Base-by-base conservation (phyloP, 495 filamentous ascomycete species). In the Hypoxylon cercidicola region DNA sequence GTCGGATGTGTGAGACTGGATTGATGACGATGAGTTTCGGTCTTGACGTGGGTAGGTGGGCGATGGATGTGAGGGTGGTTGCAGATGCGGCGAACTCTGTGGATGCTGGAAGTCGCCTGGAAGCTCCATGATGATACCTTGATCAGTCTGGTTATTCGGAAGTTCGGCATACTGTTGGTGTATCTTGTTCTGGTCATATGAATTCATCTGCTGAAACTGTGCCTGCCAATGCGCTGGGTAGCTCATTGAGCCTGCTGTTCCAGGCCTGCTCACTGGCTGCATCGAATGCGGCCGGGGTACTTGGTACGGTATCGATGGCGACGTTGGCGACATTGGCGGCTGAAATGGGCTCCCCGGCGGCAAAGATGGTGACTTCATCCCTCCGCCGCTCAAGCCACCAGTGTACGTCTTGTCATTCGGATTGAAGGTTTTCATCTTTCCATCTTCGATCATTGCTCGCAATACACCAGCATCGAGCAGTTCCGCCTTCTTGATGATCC, bases 401-500 rank as follows among this genome's bases (percentile, higher is more conserved):
- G 73, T 70, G 62, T 74, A 74, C 49, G 74, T 66, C 23, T 64
- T 69, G 62, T 76, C 75, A 47, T 77, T 76, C 0, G 81, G 81
- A 56, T 83, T 83, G 64, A 77, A 74, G 1, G 81, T 83, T 66
- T 75, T 80, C 41, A 83, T 75, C 68, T 76, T 82, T 3, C 79
- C 79, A 51, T 82, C 72, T 60, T 81, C 75, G 8, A 82, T 78
- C 81, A 83, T 83, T 19, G 77, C 81, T 35, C 75, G 75, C 15
- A 83, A 72, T 25, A 81, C 71, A 13, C 81, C 81, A 13, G 79
- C 72, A 51, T 83, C 81, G 28, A 83, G 68, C 21, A 83, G 59
- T 68, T 82, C 81, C 3, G 88, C 85, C 73, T 89, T 90, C 73
- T 87, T 86, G 28, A 93, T 84, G 54, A 93, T 80, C 13, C 88